Base-by-base conservation (phyloP, 352 stramenopile genomes). In the Aphanomyces cochlioides region DNA sequence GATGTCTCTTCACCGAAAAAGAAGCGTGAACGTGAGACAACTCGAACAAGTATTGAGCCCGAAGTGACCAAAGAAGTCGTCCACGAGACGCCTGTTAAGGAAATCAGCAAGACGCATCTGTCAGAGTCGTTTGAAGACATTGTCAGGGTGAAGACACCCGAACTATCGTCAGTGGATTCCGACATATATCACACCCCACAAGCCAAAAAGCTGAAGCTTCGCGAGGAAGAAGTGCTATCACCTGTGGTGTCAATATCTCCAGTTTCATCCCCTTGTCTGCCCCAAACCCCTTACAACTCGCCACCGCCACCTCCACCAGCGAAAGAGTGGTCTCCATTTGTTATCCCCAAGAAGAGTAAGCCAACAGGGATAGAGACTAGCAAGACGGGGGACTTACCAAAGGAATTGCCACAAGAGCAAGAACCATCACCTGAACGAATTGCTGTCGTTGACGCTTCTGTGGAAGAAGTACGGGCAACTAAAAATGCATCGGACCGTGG, bases 31-130 rank as follows among this genome's bases (percentile, higher is more conserved):
- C 28, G 28, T 28, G 28, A 36, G 75, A 66, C 50, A 79, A 69
- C 21, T 74, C 70, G 0, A 69, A 76, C 19, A 59, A 50, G 28
- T 28, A 28, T 28, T 1, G 85, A 78, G 12, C 80, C 81, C 6
- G 82, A 78, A 40, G 72, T 72, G 48, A 17, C n/a, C 17, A 71
- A 47, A 12, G 72, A 21, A 13, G 10, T 39, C 1, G 19, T 53
- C 36, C 66, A 67, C 40, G 48, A 28, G 3, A 28, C 28, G 28
- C 28, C 28, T 28, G 28, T 28, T 7, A 73, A 68, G 3, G 61
- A 68, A 12, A 78, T 71, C 12, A n/a, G 1, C 45, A 53, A 53
- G 45, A 28, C 2, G 28, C 28, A 28, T 28, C 28, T 28, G 28
- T 28, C 28, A 28, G 28, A 28, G 28, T 28, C 28, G 28, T 28